Conservation (phyloP, 495 filamentous ascomycete genomes). For the Articulospora tetracladia region DNA sequence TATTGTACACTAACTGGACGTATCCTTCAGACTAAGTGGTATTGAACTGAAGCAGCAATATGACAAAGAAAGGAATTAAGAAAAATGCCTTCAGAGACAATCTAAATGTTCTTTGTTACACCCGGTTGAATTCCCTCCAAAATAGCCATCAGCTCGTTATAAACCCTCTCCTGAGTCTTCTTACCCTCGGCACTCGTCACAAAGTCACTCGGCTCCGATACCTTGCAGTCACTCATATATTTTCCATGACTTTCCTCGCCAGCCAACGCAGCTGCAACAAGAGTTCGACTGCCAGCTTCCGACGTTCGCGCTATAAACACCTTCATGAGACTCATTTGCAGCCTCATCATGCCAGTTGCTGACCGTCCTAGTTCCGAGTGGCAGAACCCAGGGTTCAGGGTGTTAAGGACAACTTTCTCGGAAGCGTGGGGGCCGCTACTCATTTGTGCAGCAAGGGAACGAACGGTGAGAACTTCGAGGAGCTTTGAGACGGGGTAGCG, state of each 20-base stretch:
- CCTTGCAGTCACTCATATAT: conserved; percentile 17
- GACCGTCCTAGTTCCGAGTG: background rate
- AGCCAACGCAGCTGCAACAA: conserved; percentile 2
- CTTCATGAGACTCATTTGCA: background rate
- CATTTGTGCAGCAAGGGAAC: conserved; percentile 34
- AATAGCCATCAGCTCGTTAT: conserved; percentile 8
- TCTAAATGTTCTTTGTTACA: conserved; percentile 3
- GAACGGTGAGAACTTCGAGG: conserved; percentile 40
- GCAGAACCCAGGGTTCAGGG: conserved; percentile 9
- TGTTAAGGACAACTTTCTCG: conserved; percentile 4
- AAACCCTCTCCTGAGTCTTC: conserved; percentile 3
- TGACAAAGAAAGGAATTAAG: too few relatives aligned
- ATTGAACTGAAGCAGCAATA: too few relatives aligned
- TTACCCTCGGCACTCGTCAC: conserved; percentile 13
- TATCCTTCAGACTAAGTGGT: too few relatives aligned
- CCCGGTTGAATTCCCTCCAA: conserved; percentile 15
- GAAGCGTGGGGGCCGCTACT: background rate
- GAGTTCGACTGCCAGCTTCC: conserved; percentile 12
- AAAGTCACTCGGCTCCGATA: conserved; percentile 4
- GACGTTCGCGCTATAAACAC: conserved; percentile 8
- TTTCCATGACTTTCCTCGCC: conserved; percentile 14
- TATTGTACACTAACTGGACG: too few relatives aligned
- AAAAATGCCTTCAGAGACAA: too few relatives aligned
- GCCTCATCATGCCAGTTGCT: background rate
- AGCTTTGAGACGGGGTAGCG: conserved; percentile 46